Percentiles rank a stretch among this genome's conserved stretches.
Evolutionary conservation across 495 filamentous ascomycete species (phyloP).

Genomic region (Beverwykella pulmonaria): DNA sequence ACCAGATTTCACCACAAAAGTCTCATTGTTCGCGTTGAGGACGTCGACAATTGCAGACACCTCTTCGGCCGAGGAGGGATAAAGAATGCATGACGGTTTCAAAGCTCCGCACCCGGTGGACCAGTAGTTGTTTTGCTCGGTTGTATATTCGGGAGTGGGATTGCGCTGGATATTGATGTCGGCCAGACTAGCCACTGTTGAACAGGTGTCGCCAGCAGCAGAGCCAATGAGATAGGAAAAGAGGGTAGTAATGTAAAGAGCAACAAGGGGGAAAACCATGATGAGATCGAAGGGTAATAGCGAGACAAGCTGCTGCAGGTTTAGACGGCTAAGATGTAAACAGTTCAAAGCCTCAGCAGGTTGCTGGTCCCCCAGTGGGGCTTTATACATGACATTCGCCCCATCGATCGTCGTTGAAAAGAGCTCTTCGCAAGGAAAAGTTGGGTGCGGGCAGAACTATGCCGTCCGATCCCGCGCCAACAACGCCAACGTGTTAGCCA

Average conservation of each 20-base stretch:
- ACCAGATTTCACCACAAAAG: constrained; percentile 31
- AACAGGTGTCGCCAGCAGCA: constrained; percentile 13
- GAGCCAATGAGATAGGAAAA: constrained; percentile 3
- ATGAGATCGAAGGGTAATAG: background rate
- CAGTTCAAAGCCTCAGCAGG: background rate
- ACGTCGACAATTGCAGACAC: constrained; percentile 29
- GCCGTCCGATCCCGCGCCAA: no score
- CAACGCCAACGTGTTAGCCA: no score
- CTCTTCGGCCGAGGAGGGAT: constrained; percentile 18
- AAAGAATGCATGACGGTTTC: constrained; percentile 33
- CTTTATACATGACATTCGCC: no score
- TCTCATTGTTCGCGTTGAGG: constrained; percentile 26
- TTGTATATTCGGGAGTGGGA: constrained; percentile 6
- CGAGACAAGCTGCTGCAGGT: no score
- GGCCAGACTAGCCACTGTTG: background rate
- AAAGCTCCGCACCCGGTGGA: constrained; percentile 22
- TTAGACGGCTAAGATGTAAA: no score
- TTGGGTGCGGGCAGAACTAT: no score
- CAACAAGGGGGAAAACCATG: constrained; percentile 4
- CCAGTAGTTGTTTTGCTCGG: constrained; percentile 31
- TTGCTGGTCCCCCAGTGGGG: no score
- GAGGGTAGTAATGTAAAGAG: background rate
- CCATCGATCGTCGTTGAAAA: no score
- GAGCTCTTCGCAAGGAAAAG: no score
- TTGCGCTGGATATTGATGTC: constrained; percentile 16